Percentiles rank a stretch among this genome's conserved stretches.
phyloP scores from a whole-genome alignment of 2,329 filamentous ascomycete genomes.

The Leptographium procerum region DNA sequence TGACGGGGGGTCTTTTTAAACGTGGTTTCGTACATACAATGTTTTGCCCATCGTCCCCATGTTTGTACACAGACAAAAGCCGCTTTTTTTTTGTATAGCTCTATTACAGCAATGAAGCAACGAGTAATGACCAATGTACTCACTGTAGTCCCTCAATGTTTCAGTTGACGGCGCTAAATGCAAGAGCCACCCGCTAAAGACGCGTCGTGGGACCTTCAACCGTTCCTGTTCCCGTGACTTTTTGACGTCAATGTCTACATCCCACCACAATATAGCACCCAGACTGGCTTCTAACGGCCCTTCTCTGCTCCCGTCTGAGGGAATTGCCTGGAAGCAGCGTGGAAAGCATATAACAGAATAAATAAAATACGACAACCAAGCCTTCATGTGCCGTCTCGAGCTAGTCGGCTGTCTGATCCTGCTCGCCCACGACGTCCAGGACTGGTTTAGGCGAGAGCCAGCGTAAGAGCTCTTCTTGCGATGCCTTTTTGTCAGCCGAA shows the following conservation, averaged over 20 bases:
- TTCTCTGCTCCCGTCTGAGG: not conserved
- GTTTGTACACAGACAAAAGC: too few relatives aligned
- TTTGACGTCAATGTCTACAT: not conserved
- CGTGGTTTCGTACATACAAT: too few relatives aligned
- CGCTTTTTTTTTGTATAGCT: too few relatives aligned
- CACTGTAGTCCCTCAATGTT: not conserved
- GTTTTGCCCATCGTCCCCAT: too few relatives aligned
- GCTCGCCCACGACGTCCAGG: slow-evolving; percentile 9
- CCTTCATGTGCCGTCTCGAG: slow-evolving; percentile 12
- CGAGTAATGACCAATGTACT: too few relatives aligned
- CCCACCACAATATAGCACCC: not conserved
- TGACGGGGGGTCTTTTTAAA: too few relatives aligned
- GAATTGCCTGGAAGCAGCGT: not conserved
- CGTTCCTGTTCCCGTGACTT: not conserved
- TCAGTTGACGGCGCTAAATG: not conserved
- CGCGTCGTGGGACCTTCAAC: not conserved
- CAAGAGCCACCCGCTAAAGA: not conserved
- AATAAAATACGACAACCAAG: not conserved
- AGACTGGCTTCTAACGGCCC: not conserved
- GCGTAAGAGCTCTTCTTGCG: not conserved
- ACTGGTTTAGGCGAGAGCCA: not conserved
- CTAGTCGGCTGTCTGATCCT: slow-evolving; percentile 12
- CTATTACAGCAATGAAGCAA: not conserved
- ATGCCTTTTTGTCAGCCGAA: too few relatives aligned
- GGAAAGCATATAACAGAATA: not conserved